Evolutionary conservation across 1,284 basidiomycete species (phyloP).

Genomic region (Exsudoporus floridanus): DNA sequence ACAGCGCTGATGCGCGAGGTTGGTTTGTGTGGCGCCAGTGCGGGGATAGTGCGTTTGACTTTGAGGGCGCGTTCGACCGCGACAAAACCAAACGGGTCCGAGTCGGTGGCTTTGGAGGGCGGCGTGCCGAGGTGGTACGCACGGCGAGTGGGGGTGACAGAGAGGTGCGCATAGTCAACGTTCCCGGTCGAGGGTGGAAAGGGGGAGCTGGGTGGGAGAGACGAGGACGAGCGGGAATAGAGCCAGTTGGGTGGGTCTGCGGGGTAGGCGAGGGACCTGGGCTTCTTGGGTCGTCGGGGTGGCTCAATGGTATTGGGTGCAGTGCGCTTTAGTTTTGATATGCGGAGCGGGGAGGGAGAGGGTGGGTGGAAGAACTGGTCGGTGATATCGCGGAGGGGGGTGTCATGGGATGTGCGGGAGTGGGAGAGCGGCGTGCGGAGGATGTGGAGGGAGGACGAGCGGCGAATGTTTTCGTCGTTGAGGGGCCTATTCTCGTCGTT

Average conservation of each 20-base stretch:
- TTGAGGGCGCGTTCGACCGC: slow-evolving; percentile 43
- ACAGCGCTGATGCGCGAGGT: slow-evolving; percentile 5
- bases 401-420: slow-evolving; percentile 20
- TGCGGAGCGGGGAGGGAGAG: slow-evolving; percentile 32
- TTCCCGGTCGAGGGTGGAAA: slow-evolving; percentile 31
- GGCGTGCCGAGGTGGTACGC: slow-evolving; percentile 25
- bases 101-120: slow-evolving; percentile 27
- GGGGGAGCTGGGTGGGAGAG: slow-evolving; percentile 36
- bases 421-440: slow-evolving; percentile 25
- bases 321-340: slow-evolving; percentile 23
- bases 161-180: too few species aligned
- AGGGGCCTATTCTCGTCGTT: slow-evolving; percentile 29
- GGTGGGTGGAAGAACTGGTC: slow-evolving; percentile 38
- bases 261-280: slow-evolving; percentile 32
- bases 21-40: slow-evolving; percentile 8
- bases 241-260: slow-evolving; percentile 36
- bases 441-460: slow-evolving; percentile 17
- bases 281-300: slow-evolving; percentile 36
- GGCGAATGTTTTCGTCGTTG: slow-evolving; percentile 15
- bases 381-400: slow-evolving; percentile 32
- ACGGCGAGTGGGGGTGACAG: slow-evolving; percentile 7
- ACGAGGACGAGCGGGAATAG: slow-evolving; percentile 23
- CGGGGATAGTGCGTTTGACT: slow-evolving; percentile 15
- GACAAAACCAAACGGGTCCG: slow-evolving; percentile 47
- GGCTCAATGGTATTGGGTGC: slow-evolving; percentile 22